phyloP scores from a whole-genome alignment of 2,329 filamentous ascomycete species.

The Claviceps quebecensis region DNA sequence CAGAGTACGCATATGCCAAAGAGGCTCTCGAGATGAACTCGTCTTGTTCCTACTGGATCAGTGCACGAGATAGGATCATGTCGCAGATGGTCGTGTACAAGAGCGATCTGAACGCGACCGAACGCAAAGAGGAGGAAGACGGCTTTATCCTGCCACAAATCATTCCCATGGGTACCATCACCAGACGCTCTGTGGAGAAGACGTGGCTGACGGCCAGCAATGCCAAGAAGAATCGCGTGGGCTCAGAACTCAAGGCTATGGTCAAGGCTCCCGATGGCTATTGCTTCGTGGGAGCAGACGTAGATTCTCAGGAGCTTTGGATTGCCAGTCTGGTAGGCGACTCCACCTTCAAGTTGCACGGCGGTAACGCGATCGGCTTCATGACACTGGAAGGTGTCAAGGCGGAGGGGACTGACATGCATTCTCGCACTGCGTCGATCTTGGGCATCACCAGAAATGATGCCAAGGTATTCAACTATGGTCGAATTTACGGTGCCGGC shows the following conservation, averaged over 20 bases:
- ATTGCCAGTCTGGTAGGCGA: slow-evolving; percentile 93
- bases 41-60: slow-evolving; percentile 98
- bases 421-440: slow-evolving; percentile 85
- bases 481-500: slow-evolving; percentile 95
- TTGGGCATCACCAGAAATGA: slow-evolving; percentile 88
- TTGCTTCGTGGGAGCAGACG: slow-evolving; percentile 89
- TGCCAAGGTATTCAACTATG: slow-evolving; percentile 97
- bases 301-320: slow-evolving; percentile 96
- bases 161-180: slow-evolving; percentile 97
- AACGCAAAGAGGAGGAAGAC: slow-evolving; percentile 10
- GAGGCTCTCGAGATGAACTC: slow-evolving; percentile 97
- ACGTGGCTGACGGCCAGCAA: slow-evolving; percentile 98
- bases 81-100: slow-evolving; percentile 92
- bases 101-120: slow-evolving; percentile 33
- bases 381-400: slow-evolving; percentile 98
- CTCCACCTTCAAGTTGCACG: slow-evolving; percentile 86
- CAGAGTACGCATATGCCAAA: slow-evolving; percentile 79
- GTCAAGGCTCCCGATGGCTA: slow-evolving; percentile 83
- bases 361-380: slow-evolving; percentile 93
- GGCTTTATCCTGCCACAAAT: slow-evolving; percentile 91
- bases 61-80: slow-evolving; percentile 80
- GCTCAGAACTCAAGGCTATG: slow-evolving; percentile 95
- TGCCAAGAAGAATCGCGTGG: slow-evolving; percentile 88
- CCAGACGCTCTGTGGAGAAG: slow-evolving; percentile 85
- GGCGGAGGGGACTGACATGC: slow-evolving; percentile 80